Base-by-base conservation (phyloP, 2,329 filamentous ascomycete genomes). In the Arachnomyces sp. region DNA sequence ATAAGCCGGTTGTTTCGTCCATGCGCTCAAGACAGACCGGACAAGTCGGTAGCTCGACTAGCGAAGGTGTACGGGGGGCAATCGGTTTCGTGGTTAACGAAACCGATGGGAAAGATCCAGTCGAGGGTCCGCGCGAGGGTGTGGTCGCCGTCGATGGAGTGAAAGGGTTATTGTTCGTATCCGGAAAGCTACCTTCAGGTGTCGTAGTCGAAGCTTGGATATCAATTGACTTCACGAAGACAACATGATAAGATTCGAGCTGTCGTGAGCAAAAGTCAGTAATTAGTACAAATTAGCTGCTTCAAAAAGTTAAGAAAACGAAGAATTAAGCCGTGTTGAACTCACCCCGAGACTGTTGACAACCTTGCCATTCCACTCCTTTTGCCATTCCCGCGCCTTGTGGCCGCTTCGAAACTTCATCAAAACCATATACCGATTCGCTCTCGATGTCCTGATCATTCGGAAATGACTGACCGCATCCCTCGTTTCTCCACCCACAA, bases 21-120 rank as follows among this genome's bases (percentile, higher is more conserved):
- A 98, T 98, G 35, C 90, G 82, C 61, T 98, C 92, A 4, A 98
- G 74, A 51, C 92, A 98, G 7, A 98, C 92, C 0, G 92, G 89
- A 49, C 92, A 98, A 1, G 92, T 96, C 2, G 92, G 92, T 9
- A 98, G 70, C 65, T 98, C 92, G 39, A 95, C 75, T 1, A 96
- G 73, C 36, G 86, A 84, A 1, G 89, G 85, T 1, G 90, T 95
- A 2, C 78, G 78, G n/a, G 80, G 80, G 9, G 80, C 76, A n/a
- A 77, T 65, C 8, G 80, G 80, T 55, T 81, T 82, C 6, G 68
- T 69, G 2, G 74, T 74, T 11, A 78, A 63, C 12, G 72, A 67
- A 12, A 68, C 63, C 3, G 67, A 53, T 9, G 59, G 44, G 34
- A 61, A 50, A 16, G 63, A 54, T 16, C 53, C 53, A 17, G 61